Base-by-base conservation (phyloP, 257 asterid species). In the Solanum rostratum region DNA sequence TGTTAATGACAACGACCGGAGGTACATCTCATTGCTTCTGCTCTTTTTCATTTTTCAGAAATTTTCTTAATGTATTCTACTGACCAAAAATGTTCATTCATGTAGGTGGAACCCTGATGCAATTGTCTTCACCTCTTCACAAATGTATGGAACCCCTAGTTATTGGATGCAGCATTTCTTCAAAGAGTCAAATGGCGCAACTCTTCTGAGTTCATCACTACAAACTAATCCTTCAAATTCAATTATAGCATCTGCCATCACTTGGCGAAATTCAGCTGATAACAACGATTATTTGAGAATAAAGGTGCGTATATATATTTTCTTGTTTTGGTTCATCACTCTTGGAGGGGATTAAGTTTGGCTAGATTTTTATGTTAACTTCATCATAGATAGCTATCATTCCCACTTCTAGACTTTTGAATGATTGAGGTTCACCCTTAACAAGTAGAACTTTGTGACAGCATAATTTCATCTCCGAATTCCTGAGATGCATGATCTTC, bases 101-200 rank as follows among this genome's bases (percentile, higher is more conserved):
- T 79, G 68, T 80, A 96, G 99, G 90, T 95, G 98, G 98, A 91
- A 79, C 69, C 98, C 99, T 16, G 99, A 95, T 89, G 98, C 99
- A 59, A 96, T 96, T 84, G 98, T 95, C 68, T 96, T 93, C 73
- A 91, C 95, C 88, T 95, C 98, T 60, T 91, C 97, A 10, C 91
- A 85, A 53, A 33, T 73, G 14, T 96, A 93, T 80, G 98, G 98
- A 70, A 96, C 98, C 76, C 99, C 98, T 41, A 96, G 98, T 86
- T 96, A 96, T 82, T 96, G 98, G 98, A 96, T 96, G 99, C 99
- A 96, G 70, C 97, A 94, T 68, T 95, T 95, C 84, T 96, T 96
- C 90, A 87, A 84, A 69, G 97, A 96, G 85, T 96, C 99, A 4
- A 96, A 95, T 19, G 98, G 98, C 2, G 99, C 98, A 39, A 88